These are phyloP conservation scores for Sphaerulina musiva DNA, from an alignment of 2,329 filamentous ascomycete genomes.

Conservation along the genomic window DNA sequence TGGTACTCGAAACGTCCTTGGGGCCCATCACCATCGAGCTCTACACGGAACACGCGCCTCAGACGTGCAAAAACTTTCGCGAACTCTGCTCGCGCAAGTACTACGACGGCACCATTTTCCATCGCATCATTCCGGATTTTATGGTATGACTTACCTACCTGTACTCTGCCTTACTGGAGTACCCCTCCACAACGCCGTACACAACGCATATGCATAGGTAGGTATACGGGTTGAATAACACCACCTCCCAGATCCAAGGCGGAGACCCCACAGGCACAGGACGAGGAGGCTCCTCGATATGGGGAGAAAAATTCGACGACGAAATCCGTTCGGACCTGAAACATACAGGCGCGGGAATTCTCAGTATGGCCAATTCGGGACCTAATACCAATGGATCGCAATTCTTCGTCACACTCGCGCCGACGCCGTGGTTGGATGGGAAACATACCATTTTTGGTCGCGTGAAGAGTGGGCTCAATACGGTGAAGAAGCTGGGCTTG, in stretches of 20 bases:
- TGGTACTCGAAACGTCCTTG: constrained; percentile 80
- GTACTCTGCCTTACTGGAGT: too few species aligned
- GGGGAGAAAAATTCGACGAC: constrained; percentile 88
- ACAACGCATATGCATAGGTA: too few species aligned
- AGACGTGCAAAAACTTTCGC: constrained; percentile 56
- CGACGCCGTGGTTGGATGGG: constrained; percentile 91
- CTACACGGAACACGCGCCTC: constrained; percentile 81
- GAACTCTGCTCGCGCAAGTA: constrained; percentile 76
- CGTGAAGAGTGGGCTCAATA: constrained; percentile 72
- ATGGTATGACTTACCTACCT: constrained; percentile 55
- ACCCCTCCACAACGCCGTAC: too few species aligned
- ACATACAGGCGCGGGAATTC: constrained; percentile 58
- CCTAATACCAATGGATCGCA: constrained; percentile 91
- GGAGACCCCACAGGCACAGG: constrained; percentile 90
- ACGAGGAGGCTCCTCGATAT: constrained; percentile 80
- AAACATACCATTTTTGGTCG: constrained; percentile 96
- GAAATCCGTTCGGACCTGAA: constrained; percentile 74
- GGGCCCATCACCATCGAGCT: constrained; percentile 82
- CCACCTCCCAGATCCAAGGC: constrained; percentile 14
- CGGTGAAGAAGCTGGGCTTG: constrained; percentile 81
- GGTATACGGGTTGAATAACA: neutral
- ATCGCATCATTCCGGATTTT: constrained; percentile 90
- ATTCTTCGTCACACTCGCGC: constrained; percentile 92
- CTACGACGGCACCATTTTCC: constrained; percentile 81
- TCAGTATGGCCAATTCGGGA: constrained; percentile 94